Evolutionary conservation across 805 yeast species (phyloP), one percentile per base, ranked within the genome.

Genomic region (Metschnikowia santaceciliae): DNA sequence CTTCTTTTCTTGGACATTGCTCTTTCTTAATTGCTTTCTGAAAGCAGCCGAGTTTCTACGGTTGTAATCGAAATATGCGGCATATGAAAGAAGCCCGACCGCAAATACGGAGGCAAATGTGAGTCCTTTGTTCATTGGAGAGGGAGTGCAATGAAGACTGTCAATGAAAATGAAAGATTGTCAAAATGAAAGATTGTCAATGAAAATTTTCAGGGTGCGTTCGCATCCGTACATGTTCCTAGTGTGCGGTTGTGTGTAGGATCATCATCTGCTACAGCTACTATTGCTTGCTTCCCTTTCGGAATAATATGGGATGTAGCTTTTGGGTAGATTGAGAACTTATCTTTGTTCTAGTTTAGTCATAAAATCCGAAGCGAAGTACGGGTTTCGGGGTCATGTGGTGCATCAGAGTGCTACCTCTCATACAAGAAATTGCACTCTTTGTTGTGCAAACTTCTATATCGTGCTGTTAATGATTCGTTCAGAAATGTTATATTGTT

Each of bases 1-100:
- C 64, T 83, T 83, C 54, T 77, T 76, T 60, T 86, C 87, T 61
- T 79, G 76, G 62, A 78, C 79, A 51, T 83, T 79, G 64, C 79
- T 78, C 67, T 81, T 82, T 64, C 81, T 81, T 63, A 94, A 78
- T 42, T 79, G 67, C 63, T 80, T 83, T 77, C 99, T 88, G 79
- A 94, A 95, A 51, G 81, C 87, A 19, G 87, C 69, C 51, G 86
- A 82, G 70, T 78, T 77, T 74, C 98, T 88, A 74, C 99, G 89
- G 71, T 80, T 79, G 77, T 90, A 88, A 74, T 94, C 99, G 65
- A 95, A 95, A 75, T 89, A 94, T 36, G 82, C 74, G 50, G 92
- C 88, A 72, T 94, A 92, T 15, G 88, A 90, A 45, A 82, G 68
- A 15, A 78, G 65, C 35, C 86, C 83, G 30, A 83, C 71, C 26